Percentiles rank a stretch among this genome's conserved stretches.
phyloP scores from a whole-genome alignment of 108 stramenopile genomes.

The Nannochloropsis salina region DNA sequence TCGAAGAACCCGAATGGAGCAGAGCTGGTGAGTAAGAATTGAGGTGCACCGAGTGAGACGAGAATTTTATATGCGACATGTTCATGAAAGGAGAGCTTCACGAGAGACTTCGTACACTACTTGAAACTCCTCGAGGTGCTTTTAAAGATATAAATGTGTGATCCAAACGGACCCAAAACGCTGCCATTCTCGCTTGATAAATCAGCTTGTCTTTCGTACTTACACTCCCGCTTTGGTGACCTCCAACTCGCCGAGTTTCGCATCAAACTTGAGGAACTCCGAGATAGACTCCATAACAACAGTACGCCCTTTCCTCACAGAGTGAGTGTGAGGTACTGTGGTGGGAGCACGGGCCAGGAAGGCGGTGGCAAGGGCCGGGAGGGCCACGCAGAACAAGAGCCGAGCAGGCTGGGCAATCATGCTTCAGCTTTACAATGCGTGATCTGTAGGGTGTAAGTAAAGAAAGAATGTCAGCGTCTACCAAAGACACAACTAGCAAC shows the following conservation, averaged over 20 bases:
- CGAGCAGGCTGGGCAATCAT: neutral
- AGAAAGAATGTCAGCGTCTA: too few species aligned
- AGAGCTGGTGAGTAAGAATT: neutral
- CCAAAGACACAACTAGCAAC: too few species aligned
- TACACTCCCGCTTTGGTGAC: neutral
- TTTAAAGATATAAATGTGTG: too few species aligned
- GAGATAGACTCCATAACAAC: neutral
- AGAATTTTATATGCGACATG: too few species aligned
- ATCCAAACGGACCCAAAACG: too few species aligned
- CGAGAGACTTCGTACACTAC: too few species aligned
- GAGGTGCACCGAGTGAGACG: too few species aligned
- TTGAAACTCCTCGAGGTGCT: too few species aligned
- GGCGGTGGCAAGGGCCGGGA: neutral
- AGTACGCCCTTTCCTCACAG: neutral
- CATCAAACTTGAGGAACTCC: conserved; percentile 18
- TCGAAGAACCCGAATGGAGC: conserved; percentile 13
- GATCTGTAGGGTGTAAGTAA: too few species aligned
- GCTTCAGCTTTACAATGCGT: neutral
- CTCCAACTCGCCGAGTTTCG: conserved; percentile 2
- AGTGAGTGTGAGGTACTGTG: neutral
- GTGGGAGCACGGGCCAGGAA: neutral
- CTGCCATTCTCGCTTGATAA: too few species aligned
- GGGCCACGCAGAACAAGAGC: neutral
- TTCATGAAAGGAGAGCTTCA: too few species aligned
- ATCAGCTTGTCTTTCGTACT: neutral